A percentile compares a stretch with the other conserved stretches of the same genome.
Conservation (phyloP, 345 rosid species). For the Populus ilicifolia region DNA sequence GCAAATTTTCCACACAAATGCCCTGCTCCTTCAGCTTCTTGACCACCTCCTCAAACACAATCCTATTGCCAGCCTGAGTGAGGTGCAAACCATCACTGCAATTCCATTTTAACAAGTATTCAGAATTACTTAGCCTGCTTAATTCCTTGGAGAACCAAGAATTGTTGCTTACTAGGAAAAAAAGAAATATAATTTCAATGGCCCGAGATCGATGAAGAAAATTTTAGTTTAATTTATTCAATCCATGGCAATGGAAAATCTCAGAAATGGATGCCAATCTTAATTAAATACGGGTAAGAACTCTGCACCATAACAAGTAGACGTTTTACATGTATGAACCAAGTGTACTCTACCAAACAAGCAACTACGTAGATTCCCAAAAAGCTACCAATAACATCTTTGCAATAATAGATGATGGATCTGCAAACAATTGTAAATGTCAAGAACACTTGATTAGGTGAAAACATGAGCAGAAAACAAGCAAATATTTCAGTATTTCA, state of each 20-base stretch:
- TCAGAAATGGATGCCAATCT: not conserved
- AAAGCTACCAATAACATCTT: not conserved
- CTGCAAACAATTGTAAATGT: not conserved
- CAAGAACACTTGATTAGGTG: not conserved
- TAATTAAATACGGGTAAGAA: not conserved
- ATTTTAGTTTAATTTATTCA: not conserved
- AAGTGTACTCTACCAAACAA: not conserved
- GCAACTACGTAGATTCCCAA: not conserved
- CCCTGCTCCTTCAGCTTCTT: conserved; percentile 48
- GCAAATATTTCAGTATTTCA: not conserved
- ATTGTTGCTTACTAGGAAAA: not conserved
- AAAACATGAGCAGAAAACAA: not conserved
- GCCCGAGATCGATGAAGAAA: not conserved
- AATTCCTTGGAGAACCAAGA: not conserved
- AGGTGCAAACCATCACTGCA: conserved; percentile 88
- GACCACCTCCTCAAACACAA: conserved; percentile 71
- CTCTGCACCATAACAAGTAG: not conserved
- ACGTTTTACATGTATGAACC: not conserved
- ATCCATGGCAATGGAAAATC: not conserved
- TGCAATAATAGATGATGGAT: not conserved
- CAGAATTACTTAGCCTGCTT: not conserved
- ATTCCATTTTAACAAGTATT: not conserved
- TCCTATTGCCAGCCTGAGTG: conserved; percentile 47
- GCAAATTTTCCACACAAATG: conserved; percentile 47
- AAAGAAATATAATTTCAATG: not conserved